Percentiles rank a stretch among this genome's conserved stretches.
phyloP scores from a whole-genome alignment of 2,329 filamentous ascomycete genomes.

The Fonsecaea nubica region DNA sequence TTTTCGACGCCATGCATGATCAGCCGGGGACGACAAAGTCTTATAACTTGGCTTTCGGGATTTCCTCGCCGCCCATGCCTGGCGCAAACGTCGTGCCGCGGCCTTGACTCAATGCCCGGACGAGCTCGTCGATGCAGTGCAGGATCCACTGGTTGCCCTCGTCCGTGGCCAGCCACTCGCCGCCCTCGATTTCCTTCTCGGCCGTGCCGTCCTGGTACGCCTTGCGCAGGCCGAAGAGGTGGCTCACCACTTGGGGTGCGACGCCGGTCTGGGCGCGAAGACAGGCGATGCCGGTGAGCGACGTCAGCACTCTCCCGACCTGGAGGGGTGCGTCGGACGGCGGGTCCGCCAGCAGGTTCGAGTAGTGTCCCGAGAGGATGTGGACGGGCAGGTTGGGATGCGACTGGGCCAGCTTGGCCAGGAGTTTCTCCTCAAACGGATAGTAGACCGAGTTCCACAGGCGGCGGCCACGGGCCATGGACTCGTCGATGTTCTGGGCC shows the following conservation, averaged over 20 bases:
- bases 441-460: constrained; percentile 81
- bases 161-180: constrained; percentile 68
- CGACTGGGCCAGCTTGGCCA: constrained; percentile 71
- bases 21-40: not conserved
- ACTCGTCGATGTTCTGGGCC: constrained; percentile 60
- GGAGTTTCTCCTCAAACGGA: constrained; percentile 75
- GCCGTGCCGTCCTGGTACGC: constrained; percentile 71
- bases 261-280: constrained; percentile 81
- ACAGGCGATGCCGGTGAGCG: constrained; percentile 74
- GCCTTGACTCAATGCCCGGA: constrained; percentile 56
- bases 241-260: constrained; percentile 79
- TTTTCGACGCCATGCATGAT: not conserved
- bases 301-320: constrained; percentile 74
- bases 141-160: constrained; percentile 71
- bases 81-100: constrained; percentile 64
- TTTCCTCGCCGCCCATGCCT: constrained; percentile 48
- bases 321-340: constrained; percentile 55
- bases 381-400: constrained; percentile 84
- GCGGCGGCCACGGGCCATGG: constrained; percentile 64
- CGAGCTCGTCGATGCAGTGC: constrained; percentile 66
- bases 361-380: constrained; percentile 78
- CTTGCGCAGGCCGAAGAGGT: constrained; percentile 81
- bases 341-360: constrained; percentile 74
- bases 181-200: constrained; percentile 59
- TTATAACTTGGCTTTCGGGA: constrained; percentile 44